Percentiles rank a stretch among this genome's conserved stretches.
phyloP scores from a whole-genome alignment of 441 rosid genomes.

The Euphorbia celastroides region DNA sequence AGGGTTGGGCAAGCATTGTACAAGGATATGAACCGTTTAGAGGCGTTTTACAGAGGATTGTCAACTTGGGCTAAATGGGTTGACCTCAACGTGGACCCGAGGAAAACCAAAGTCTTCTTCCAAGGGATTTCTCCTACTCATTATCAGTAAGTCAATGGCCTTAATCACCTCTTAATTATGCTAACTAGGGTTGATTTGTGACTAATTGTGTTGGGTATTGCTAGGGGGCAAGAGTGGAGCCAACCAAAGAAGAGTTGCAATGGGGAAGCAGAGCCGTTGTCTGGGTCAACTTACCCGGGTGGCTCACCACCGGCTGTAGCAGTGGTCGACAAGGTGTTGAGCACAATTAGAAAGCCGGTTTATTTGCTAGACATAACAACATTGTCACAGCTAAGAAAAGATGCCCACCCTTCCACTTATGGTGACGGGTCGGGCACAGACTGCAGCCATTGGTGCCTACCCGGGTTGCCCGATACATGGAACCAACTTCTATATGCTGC shows the following conservation, averaged over 20 bases:
- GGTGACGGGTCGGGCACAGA: slow-evolving; percentile 46
- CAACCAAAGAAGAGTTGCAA: slow-evolving; percentile 55
- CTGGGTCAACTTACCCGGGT: slow-evolving; percentile 62
- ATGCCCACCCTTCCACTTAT: slow-evolving; percentile 82
- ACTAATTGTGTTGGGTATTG: neutral
- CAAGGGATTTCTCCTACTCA: slow-evolving; percentile 96
- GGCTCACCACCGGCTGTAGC: slow-evolving; percentile 64
- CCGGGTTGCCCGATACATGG: slow-evolving; percentile 97
- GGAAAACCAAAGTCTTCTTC: slow-evolving; percentile 63
- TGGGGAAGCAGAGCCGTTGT: slow-evolving; percentile 62
- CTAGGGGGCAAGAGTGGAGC: slow-evolving; percentile 68
- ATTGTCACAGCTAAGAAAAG: slow-evolving; percentile 77
- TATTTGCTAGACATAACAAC: slow-evolving; percentile 66
- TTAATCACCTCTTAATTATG: no score
- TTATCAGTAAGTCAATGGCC: slow-evolving; percentile 51
- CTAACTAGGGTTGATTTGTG: no score
- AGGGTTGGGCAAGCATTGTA: slow-evolving; percentile 36
- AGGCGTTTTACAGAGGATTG: slow-evolving; percentile 65
- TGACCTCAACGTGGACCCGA: slow-evolving; percentile 53
- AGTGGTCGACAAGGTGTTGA: slow-evolving; percentile 57
- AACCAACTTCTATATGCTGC: slow-evolving; percentile 79
- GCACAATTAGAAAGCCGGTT: slow-evolving; percentile 53
- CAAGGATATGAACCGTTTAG: slow-evolving; percentile 69
- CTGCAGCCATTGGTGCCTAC: slow-evolving; percentile 96
- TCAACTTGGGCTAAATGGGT: slow-evolving; percentile 86